A percentile compares a stretch with the other conserved stretches of the same genome.
Conservation (phyloP, 1,284 basidiomycete genomes). For the Leccinum subatratum region DNA sequence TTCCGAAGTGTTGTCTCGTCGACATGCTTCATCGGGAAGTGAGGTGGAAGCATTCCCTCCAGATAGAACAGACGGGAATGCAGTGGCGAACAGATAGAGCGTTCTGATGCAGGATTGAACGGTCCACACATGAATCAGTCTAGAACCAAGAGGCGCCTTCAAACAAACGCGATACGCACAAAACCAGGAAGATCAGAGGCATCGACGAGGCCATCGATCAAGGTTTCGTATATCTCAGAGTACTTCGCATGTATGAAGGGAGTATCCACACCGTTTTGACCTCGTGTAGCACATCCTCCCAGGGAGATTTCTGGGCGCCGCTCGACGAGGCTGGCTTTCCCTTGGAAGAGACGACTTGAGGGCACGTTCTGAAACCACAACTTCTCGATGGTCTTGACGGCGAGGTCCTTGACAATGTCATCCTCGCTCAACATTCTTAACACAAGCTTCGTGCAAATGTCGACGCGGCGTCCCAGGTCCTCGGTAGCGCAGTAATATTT, state of each 20-base stretch:
- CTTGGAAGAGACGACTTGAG: constrained; percentile 34
- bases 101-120: constrained; percentile 79
- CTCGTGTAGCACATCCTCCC: constrained; percentile 81
- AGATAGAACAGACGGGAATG: constrained; percentile 78
- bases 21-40: too few relatives aligned
- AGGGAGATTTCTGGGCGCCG: constrained; percentile 53
- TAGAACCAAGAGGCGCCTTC: not conserved
- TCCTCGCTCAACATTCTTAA: constrained; percentile 88
- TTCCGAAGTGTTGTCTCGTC: too few relatives aligned
- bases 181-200: constrained; percentile 74
- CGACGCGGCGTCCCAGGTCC: constrained; percentile 59
- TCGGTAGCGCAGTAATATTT: constrained; percentile 68
- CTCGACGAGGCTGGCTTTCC: constrained; percentile 31
- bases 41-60: constrained; percentile 75
- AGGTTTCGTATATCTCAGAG: constrained; percentile 71
- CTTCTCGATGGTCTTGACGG: constrained; percentile 82
- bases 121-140: constrained; percentile 44
- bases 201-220: constrained; percentile 86
- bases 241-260: constrained; percentile 58
- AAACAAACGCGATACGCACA: constrained; percentile 42
- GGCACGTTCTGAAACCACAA: constrained; percentile 70
- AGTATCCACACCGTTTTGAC: constrained; percentile 35
- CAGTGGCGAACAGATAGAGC: constrained; percentile 75
- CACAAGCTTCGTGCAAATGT: constrained; percentile 82
- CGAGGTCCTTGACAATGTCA: constrained; percentile 86